Evolutionary conservation across 495 filamentous ascomycete genomes (phyloP), one percentile per base, ranked within the genome.

Genomic region (Penicillium egyptiacum): DNA sequence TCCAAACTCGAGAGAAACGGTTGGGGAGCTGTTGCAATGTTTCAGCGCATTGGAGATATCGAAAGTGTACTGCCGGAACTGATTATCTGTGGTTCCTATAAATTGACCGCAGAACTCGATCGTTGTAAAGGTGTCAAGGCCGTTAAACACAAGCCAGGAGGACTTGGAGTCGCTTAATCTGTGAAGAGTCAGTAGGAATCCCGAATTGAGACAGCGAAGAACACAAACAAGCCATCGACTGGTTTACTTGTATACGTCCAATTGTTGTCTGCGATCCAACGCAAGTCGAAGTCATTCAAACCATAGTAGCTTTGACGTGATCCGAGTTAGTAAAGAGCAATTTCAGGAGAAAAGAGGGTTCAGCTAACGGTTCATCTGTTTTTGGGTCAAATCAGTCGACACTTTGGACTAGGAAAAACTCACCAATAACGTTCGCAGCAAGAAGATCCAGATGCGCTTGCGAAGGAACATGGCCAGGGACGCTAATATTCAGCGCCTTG

Each of bases 51-150:
- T 62, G 2, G 85, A 82, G 5, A 89, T 75, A 43, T 90, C 79
- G 57, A 88, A 89, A n/a, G 78, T 75, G 60, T 85, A 90, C 59
- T 89, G 86, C 5, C 86, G 82, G 58, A 89, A 90, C 65, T 90
- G 86, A 57, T 88, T 90, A 63, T 87, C 79, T 0, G 86, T 88
- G 2, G 77, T 76, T 4, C 80, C 87, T n/a, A 90, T 76, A 47
- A 74, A 63, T 35, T 84, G 66, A 0, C 77, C 81, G 66, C 87
- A 90, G 39, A 89, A 73, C 19, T 74, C 69, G 28, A 90, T 79
- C 17, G 81, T 80, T 20, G 84, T 74, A 60, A 88, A 88, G 0
- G 85, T 89, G 53, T 88, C 86, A 10, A 88, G 73, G 5, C 86
- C 85, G 58, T 88, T 80, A 64, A 88, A 88, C 4, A 86, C 73